These are phyloP conservation scores for Cryptomeria japonica DNA, from an alignment of 75 land plant species.

Conservation along the genomic window DNA sequence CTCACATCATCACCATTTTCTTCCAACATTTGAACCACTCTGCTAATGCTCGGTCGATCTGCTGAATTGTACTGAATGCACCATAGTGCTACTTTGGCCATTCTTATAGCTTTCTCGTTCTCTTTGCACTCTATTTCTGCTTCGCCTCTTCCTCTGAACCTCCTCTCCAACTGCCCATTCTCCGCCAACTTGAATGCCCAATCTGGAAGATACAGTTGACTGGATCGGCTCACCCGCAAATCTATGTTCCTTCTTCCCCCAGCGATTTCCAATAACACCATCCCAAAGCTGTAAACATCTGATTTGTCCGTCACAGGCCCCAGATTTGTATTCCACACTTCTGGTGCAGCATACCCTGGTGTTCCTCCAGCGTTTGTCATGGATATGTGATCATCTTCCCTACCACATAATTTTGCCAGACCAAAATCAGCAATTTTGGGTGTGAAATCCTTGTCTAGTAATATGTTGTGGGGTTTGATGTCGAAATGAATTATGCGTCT, in stretches of 20 bases:
- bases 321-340: not conserved
- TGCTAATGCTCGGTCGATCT: conserved; percentile 18
- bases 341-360: conserved; percentile 32
- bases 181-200: not conserved
- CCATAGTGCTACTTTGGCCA: conserved; percentile 20
- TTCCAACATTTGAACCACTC: conserved; percentile 24
- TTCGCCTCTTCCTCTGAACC: not conserved
- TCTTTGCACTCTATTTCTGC: not conserved
- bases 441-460: conserved; percentile 45
- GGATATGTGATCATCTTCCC: conserved; percentile 14
- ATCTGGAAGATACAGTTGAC: not conserved
- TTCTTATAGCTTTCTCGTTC: not conserved
- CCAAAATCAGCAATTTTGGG: conserved; percentile 63
- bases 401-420: conserved; percentile 25
- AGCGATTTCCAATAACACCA: conserved; percentile 27
- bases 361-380: conserved; percentile 14
- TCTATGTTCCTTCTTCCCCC: conserved; percentile 16
- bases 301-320: conserved; percentile 18
- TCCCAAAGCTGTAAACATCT: conserved; percentile 40
- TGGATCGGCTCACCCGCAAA: not conserved
- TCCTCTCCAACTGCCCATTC: not conserved
- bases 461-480: conserved; percentile 62
- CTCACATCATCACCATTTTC: conserved; percentile 5
- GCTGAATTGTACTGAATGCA: conserved; percentile 18
- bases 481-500: conserved; percentile 53